These are phyloP conservation scores for Thalassiosira ordinaria DNA, from an alignment of 352 stramenopile genomes.

Conservation along the genomic window DNA sequence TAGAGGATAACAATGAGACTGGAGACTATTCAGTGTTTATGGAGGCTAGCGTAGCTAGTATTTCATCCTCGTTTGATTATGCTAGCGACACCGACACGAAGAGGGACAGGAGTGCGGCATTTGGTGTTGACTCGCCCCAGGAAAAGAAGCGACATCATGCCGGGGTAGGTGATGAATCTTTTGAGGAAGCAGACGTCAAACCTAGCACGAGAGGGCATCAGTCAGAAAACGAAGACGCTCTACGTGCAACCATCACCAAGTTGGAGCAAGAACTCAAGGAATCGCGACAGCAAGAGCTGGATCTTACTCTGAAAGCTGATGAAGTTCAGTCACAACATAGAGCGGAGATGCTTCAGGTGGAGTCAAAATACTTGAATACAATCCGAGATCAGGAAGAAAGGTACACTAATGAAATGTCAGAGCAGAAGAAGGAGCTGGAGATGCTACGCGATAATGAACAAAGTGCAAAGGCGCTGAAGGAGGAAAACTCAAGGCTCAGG, in stretches of 20 bases:
- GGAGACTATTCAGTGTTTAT: slow-evolving; percentile 38
- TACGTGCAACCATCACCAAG: slow-evolving; percentile 33
- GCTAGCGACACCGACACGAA: slow-evolving; percentile 26
- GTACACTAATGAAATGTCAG: slow-evolving; percentile 51
- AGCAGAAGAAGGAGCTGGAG: slow-evolving; percentile 55
- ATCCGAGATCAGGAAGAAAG: slow-evolving; percentile 47
- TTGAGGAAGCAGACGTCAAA: not conserved
- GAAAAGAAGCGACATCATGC: slow-evolving; percentile 8
- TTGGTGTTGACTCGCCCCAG: slow-evolving; percentile 16
- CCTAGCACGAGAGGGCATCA: not conserved
- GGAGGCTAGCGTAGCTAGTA: slow-evolving; percentile 30
- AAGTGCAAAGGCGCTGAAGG: slow-evolving; percentile 40
- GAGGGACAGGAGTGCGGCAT: slow-evolving; percentile 20
- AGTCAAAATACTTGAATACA: slow-evolving; percentile 50
- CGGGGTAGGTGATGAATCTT: slow-evolving; percentile 7
- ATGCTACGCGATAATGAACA: slow-evolving; percentile 39
- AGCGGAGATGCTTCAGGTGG: slow-evolving; percentile 76
- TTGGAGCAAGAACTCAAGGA: slow-evolving; percentile 49
- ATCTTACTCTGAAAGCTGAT: slow-evolving; percentile 58
- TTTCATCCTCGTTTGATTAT: slow-evolving; percentile 20
- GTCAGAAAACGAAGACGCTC: slow-evolving; percentile 15
- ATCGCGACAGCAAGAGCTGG: slow-evolving; percentile 42
- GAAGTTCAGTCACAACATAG: slow-evolving; percentile 58
- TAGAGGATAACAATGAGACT: slow-evolving; percentile 33
- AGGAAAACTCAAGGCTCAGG: slow-evolving; percentile 63